Percentiles rank a stretch among this genome's conserved stretches.
These are phyloP conservation scores for Neoscytalidium dimidiatum DNA, from an alignment of 2,329 filamentous ascomycete genomes.

Conservation along the genomic window DNA sequence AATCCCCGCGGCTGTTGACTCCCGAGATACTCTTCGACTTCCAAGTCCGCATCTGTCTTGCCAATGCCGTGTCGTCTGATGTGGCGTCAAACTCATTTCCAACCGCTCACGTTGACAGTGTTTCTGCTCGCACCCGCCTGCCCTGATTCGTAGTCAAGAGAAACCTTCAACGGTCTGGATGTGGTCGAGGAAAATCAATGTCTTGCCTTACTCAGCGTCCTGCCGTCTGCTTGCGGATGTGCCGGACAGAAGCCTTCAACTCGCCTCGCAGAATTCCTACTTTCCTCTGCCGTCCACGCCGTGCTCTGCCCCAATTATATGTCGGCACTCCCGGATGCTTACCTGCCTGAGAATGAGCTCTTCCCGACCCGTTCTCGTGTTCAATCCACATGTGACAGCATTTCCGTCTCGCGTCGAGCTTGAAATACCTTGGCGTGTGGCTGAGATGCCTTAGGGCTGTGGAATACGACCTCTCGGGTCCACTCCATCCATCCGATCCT, in stretches of 20 bases:
- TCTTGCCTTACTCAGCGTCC: slow-evolving; percentile 1
- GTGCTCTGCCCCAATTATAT: neutral
- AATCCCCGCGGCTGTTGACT: neutral
- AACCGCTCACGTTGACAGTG: neutral
- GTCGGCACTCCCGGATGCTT: neutral
- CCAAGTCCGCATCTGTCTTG: neutral
- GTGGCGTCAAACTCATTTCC: neutral
- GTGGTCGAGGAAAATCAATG: neutral
- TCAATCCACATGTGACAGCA: neutral
- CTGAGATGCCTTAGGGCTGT: slow-evolving; percentile 1
- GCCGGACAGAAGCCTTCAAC: neutral
- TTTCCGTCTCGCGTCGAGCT: neutral
- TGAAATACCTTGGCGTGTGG: neutral
- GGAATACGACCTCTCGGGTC: neutral
- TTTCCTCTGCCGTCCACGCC: too few species aligned
- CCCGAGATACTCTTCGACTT: neutral
- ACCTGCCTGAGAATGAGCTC: neutral
- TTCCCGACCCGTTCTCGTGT: neutral
- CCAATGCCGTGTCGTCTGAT: neutral
- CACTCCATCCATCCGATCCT: neutral
- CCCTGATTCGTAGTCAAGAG: neutral
- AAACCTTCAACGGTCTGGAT: neutral
- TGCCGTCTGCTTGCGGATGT: neutral
- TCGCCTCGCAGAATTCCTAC: neutral
- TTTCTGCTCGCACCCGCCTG: neutral